phyloP scores from a whole-genome alignment of 2,329 filamentous ascomycete species.

The Diaporthe caulivora region DNA sequence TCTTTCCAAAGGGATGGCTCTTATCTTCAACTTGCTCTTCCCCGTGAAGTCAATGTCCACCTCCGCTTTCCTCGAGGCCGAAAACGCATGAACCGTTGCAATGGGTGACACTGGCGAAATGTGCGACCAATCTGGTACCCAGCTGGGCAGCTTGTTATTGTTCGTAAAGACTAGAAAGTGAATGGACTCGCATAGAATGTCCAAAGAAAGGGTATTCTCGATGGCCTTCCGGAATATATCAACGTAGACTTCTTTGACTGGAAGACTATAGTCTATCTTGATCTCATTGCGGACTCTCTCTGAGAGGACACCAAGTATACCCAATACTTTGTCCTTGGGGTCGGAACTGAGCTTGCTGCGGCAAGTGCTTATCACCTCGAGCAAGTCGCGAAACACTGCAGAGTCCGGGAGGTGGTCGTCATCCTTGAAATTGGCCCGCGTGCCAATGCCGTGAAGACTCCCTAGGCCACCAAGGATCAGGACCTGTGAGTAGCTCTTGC shows the following conservation, averaged over 20 bases:
- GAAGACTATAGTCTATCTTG: constrained; percentile 47
- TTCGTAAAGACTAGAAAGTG: constrained; percentile 47
- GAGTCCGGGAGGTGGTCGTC: not conserved
- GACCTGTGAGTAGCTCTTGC: constrained; percentile 2
- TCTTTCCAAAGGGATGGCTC: constrained; percentile 46
- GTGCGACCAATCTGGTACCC: constrained; percentile 54
- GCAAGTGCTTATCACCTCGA: constrained; percentile 44
- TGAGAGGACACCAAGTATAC: constrained; percentile 49
- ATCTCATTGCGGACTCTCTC: constrained; percentile 46
- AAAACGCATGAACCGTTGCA: constrained; percentile 41
- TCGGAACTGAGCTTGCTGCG: constrained; percentile 47
- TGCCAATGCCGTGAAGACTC: not conserved
- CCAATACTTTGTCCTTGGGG: constrained; percentile 53
- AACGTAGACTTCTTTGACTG: constrained; percentile 50
- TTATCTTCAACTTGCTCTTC: constrained; percentile 47
- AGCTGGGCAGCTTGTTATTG: constrained; percentile 47
- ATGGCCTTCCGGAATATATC: constrained; percentile 50
- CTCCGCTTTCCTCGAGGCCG: constrained; percentile 40
- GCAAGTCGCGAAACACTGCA: constrained; percentile 34
- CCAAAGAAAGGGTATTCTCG: constrained; percentile 43
- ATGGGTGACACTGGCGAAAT: constrained; percentile 42
- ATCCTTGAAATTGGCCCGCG: not conserved
- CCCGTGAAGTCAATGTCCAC: constrained; percentile 42
- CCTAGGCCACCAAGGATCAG: not conserved
- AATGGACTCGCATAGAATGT: constrained; percentile 52